Percentiles rank a stretch among this genome's conserved stretches.
phyloP scores from a whole-genome alignment of 2,329 filamentous ascomycete species.

The Colletotrichum cuscutae region DNA sequence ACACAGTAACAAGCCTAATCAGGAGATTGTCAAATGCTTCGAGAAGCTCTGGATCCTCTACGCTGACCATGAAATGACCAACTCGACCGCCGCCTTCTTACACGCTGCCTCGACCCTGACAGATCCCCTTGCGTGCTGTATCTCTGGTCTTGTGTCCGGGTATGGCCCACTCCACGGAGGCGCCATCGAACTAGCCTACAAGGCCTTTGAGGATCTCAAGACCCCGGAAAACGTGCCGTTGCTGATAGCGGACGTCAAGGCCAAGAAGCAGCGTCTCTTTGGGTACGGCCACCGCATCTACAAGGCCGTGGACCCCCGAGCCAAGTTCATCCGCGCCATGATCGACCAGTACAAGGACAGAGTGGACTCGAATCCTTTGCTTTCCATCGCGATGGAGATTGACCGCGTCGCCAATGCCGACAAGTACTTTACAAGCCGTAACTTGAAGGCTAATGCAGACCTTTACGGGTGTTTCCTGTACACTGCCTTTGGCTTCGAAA shows the following conservation, averaged over 20 bases:
- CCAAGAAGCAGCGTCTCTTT: slow-evolving; percentile 52
- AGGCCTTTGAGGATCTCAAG: slow-evolving; percentile 50
- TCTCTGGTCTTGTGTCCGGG: slow-evolving; percentile 41
- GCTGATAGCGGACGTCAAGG: slow-evolving; percentile 53
- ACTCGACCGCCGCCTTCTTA: slow-evolving; percentile 57
- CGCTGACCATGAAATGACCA: slow-evolving; percentile 60
- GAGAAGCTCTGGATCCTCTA: slow-evolving; percentile 54
- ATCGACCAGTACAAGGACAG: slow-evolving; percentile 37
- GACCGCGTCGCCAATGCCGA: slow-evolving; percentile 48
- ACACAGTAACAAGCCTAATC: slow-evolving; percentile 38
- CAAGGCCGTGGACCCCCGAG: slow-evolving; percentile 49
- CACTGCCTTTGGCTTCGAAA: slow-evolving; percentile 43
- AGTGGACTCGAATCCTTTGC: slow-evolving; percentile 43
- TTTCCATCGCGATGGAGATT: slow-evolving; percentile 50
- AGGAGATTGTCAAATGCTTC: slow-evolving; percentile 43
- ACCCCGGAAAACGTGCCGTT: slow-evolving; percentile 48
- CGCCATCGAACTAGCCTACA: slow-evolving; percentile 59
- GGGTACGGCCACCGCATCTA: slow-evolving; percentile 54
- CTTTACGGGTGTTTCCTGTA: slow-evolving; percentile 56
- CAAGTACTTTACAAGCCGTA: slow-evolving; percentile 47
- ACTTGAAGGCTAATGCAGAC: slow-evolving; percentile 55
- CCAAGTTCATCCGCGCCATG: slow-evolving; percentile 42
- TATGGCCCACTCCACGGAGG: slow-evolving; percentile 53
- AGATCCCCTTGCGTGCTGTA: slow-evolving; percentile 54
- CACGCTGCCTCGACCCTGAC: slow-evolving; percentile 58